Evolutionary conservation across 495 filamentous ascomycete genomes (phyloP).

Genomic region (Paragyromitra xinjiangensis): DNA sequence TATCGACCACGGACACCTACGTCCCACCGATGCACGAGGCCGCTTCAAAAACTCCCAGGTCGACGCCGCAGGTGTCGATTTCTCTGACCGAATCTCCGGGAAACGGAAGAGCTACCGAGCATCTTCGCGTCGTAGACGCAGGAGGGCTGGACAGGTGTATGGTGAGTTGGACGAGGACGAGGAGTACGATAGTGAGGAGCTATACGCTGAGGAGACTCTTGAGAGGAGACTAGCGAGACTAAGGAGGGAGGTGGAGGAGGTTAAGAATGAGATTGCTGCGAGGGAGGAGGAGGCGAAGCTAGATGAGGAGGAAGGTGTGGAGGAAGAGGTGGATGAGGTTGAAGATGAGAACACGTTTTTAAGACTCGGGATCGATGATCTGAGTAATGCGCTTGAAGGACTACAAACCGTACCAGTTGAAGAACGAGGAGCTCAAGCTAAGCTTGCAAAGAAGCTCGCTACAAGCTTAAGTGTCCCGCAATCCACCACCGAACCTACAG

Average conservation of each 20-base stretch:
- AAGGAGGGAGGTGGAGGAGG: constrained; percentile 78
- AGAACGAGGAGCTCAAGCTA: constrained; percentile 53
- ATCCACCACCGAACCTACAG: background rate
- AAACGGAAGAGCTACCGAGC: constrained; percentile 84
- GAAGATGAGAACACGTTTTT: constrained; percentile 60
- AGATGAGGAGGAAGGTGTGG: constrained; percentile 40
- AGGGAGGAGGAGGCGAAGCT: constrained; percentile 60
- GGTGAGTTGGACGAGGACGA: constrained; percentile 72
- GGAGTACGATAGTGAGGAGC: constrained; percentile 51
- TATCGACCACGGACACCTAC: constrained; percentile 77
- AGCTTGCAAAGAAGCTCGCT: constrained; percentile 53
- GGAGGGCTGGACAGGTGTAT: constrained; percentile 63
- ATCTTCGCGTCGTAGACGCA: constrained; percentile 70
- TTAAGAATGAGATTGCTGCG: constrained; percentile 72
- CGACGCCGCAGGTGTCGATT: constrained; percentile 78
- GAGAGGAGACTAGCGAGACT: constrained; percentile 80
- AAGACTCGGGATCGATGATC: constrained; percentile 69
- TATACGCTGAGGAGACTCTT: constrained; percentile 49
- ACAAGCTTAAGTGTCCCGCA: constrained; percentile 30
- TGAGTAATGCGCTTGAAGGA: constrained; percentile 50
- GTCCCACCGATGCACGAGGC: constrained; percentile 78
- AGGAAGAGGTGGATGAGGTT: constrained; percentile 50
- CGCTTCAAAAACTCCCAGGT: constrained; percentile 78
- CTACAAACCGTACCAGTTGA: constrained; percentile 39
- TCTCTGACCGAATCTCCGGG: constrained; percentile 79